Percentiles rank a stretch among this genome's conserved stretches.
Evolutionary conservation across 257 asterid genomes (phyloP).

Genomic region (Paulownia fortunei): DNA sequence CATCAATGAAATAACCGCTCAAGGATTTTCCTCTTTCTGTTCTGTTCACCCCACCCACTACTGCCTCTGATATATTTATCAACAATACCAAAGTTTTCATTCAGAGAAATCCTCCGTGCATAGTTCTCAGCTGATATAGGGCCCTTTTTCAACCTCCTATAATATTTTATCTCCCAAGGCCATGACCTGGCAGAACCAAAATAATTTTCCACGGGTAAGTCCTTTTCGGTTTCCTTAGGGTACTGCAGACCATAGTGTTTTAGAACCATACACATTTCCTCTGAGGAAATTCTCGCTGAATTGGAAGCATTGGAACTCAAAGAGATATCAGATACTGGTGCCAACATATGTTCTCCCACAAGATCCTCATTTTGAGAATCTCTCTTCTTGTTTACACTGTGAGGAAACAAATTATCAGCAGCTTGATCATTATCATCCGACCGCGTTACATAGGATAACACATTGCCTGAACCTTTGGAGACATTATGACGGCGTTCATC

Average conservation of each 20-base stretch:
- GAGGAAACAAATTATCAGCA: slow-evolving; percentile 15
- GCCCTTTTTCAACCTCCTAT: too few species aligned
- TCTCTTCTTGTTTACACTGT: not conserved
- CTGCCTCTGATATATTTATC: slow-evolving; percentile 55
- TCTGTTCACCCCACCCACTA: slow-evolving; percentile 50
- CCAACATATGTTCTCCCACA: slow-evolving; percentile 13
- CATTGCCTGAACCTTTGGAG: slow-evolving; percentile 11
- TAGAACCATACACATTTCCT: too few species aligned
- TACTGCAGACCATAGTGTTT: too few species aligned
- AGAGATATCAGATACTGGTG: slow-evolving; percentile 12
- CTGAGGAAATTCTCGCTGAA: slow-evolving; percentile 38
- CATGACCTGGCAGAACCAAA: slow-evolving; percentile 64
- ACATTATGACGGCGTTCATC: slow-evolving; percentile 11
- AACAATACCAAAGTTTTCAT: slow-evolving; percentile 47
- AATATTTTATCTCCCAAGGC: slow-evolving; percentile 64
- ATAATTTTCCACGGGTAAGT: slow-evolving; percentile 40
- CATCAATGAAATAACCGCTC: not conserved
- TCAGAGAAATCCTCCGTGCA: slow-evolving; percentile 43
- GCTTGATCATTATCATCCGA: slow-evolving; percentile 26
- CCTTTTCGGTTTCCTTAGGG: slow-evolving; percentile 37
- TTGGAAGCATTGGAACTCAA: slow-evolving; percentile 20
- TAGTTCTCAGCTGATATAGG: slow-evolving; percentile 47
- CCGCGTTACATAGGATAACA: not conserved
- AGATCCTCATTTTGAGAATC: slow-evolving; percentile 21
- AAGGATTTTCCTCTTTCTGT: slow-evolving; percentile 32